A percentile compares a stretch with the other conserved stretches of the same genome.
These are phyloP conservation scores for Sporisorium sorghi DNA, from an alignment of 1,284 basidiomycete genomes.

Conservation along the genomic window DNA sequence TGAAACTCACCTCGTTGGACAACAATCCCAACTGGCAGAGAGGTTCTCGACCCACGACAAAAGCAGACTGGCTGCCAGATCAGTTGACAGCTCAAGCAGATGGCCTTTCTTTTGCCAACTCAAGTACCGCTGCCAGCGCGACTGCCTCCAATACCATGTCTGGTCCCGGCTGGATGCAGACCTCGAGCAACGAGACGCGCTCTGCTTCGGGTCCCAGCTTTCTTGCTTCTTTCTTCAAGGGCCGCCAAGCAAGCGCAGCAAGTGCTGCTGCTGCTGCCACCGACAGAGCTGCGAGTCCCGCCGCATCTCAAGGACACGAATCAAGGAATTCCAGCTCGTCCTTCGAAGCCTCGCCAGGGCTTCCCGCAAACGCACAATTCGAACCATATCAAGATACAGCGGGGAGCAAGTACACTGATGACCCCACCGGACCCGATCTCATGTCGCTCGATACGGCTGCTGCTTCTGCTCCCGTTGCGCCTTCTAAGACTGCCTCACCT, in stretches of 20 bases:
- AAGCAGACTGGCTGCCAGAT: conserved; percentile 36
- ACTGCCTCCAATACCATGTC: conserved; percentile 11
- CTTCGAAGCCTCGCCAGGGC: conserved; percentile 6
- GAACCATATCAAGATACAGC: conserved; percentile 31
- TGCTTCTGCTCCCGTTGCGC: conserved; percentile 2
- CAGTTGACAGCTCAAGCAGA: conserved; percentile 11
- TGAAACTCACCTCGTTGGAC: conserved; percentile 26
- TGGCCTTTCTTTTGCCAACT: conserved; percentile 2
- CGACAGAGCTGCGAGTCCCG: neutral
- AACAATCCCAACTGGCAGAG: conserved; percentile 27
- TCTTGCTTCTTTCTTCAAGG: conserved; percentile 40
- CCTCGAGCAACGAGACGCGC: conserved; percentile 33
- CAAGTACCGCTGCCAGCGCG: neutral
- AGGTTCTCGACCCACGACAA: conserved; percentile 19
- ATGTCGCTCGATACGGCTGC: conserved; percentile 31
- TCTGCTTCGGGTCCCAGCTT: conserved; percentile 32
- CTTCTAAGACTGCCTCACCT: neutral
- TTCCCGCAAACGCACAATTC: conserved; percentile 11
- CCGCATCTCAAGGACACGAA: conserved; percentile 3
- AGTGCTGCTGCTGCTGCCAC: neutral
- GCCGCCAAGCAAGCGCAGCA: conserved; percentile 27
- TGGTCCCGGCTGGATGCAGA: conserved; percentile 46
- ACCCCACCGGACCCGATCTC: conserved; percentile 41
- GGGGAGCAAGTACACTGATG: conserved; percentile 29
- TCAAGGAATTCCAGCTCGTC: conserved; percentile 17